Percentiles rank a stretch among this genome's conserved stretches.
These are phyloP conservation scores for Alternaria hordeiaustralica DNA, from an alignment of 2,329 filamentous ascomycete species.

Conservation along the genomic window DNA sequence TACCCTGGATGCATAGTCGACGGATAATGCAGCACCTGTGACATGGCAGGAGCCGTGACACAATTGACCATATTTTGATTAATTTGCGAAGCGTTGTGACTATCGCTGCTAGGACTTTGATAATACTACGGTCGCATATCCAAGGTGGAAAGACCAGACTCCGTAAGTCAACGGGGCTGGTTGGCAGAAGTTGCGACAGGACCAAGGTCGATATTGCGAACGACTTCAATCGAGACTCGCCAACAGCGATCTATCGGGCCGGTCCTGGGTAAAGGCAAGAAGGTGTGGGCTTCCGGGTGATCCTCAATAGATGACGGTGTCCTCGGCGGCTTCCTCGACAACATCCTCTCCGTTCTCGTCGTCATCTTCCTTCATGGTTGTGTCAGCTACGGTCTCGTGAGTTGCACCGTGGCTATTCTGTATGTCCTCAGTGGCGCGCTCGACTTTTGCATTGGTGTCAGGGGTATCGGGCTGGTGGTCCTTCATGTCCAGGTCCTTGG, in stretches of 20 bases:
- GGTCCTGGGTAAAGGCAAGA: not conserved
- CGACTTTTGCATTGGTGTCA: constrained; percentile 24
- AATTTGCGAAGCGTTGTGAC: not conserved
- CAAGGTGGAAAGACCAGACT: not conserved
- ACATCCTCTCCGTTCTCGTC: constrained; percentile 79
- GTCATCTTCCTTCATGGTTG: constrained; percentile 55
- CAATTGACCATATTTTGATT: not conserved
- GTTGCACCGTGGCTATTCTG: constrained; percentile 24
- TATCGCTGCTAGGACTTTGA: not conserved
- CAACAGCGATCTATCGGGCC: not conserved
- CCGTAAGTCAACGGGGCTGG: not conserved
- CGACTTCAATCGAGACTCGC: not conserved
- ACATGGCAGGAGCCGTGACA: not conserved
- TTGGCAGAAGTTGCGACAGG: not conserved
- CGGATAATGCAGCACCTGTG: not conserved
- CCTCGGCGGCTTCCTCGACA: constrained; percentile 79
- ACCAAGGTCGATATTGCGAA: not conserved
- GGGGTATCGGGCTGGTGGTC: constrained; percentile 30
- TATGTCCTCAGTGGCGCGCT: constrained; percentile 20
- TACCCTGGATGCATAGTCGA: not conserved
- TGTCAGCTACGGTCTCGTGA: constrained; percentile 40
- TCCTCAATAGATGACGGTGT: constrained; percentile 84
- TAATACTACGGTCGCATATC: not conserved
- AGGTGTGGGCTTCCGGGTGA: constrained; percentile 2
- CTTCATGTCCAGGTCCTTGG: constrained; percentile 34